These are phyloP conservation scores for Chenopodium album DNA, from an alignment of 148 eudicot genomes.

Conservation along the genomic window DNA sequence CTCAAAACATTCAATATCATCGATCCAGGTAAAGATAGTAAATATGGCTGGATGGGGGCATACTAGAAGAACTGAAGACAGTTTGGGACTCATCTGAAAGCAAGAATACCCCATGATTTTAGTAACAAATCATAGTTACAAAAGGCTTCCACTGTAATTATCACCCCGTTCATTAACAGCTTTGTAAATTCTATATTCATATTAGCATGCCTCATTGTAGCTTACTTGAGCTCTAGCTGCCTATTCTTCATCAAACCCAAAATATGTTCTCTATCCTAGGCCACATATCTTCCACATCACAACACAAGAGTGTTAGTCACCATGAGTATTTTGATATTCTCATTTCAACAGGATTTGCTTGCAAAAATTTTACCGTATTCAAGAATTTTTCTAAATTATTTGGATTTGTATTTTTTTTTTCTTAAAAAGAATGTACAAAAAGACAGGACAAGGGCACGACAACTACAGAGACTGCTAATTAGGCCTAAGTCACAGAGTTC, in stretches of 20 bases:
- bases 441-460: too few species aligned
- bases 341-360: neutral
- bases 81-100: neutral
- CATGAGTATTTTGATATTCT: neutral
- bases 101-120: neutral
- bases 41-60: neutral
- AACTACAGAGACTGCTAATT: neutral
- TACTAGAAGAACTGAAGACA: neutral
- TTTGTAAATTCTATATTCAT: neutral
- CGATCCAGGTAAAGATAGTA: neutral
- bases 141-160: neutral
- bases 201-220: neutral
- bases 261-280: neutral
- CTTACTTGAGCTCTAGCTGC: neutral
- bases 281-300: neutral
- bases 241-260: neutral
- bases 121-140: neutral
- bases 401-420: neutral
- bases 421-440: neutral
- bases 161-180: neutral
- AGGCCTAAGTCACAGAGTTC: neutral
- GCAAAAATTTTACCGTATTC: neutral
- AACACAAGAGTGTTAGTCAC: neutral
- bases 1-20: neutral
- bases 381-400: neutral